Conservation (phyloP, 208 protist genomes). For the Wallacemonas sp. region DNA sequence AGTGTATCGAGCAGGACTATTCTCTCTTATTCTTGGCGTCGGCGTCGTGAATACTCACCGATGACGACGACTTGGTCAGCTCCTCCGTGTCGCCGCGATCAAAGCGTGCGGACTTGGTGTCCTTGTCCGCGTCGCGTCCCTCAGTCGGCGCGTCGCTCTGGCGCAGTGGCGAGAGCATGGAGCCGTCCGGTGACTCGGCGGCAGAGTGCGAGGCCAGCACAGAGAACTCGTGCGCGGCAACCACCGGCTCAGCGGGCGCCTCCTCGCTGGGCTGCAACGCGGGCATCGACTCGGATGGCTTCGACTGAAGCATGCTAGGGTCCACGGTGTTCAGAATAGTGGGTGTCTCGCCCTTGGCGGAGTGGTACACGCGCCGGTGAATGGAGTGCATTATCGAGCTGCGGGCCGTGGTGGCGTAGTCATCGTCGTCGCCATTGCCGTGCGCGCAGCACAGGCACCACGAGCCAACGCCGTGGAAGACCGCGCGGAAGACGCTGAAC, state of each 20-base stretch:
- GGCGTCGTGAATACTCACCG: too few species aligned
- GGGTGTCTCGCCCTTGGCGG: constrained; percentile 14
- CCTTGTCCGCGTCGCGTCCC: too few species aligned
- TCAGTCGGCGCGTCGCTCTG: too few species aligned
- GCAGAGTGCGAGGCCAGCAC: not conserved
- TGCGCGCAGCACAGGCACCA: constrained; percentile 5
- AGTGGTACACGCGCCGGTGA: constrained; percentile 12
- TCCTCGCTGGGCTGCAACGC: not conserved
- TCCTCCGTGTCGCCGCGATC: too few species aligned
- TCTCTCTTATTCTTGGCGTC: too few species aligned
- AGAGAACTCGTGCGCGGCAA: constrained; percentile 10
- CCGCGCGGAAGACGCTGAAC: constrained; percentile 26
- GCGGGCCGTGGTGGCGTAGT: not conserved
- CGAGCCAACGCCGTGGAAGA: constrained; percentile 17
- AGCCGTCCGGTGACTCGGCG: not conserved
- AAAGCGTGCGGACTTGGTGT: too few species aligned
- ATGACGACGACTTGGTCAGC: too few species aligned
- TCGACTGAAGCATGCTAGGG: not conserved
- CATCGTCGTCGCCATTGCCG: not conserved
- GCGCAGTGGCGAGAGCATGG: not conserved
- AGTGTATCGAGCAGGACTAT: too few species aligned
- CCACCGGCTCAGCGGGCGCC: not conserved
- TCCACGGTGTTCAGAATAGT: constrained; percentile 16
- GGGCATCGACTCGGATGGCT: not conserved
- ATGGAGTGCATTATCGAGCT: constrained; percentile 12